Evolutionary conservation across 1,284 basidiomycete genomes (phyloP).

Genomic region (Moesziomyces parantarcticus): DNA sequence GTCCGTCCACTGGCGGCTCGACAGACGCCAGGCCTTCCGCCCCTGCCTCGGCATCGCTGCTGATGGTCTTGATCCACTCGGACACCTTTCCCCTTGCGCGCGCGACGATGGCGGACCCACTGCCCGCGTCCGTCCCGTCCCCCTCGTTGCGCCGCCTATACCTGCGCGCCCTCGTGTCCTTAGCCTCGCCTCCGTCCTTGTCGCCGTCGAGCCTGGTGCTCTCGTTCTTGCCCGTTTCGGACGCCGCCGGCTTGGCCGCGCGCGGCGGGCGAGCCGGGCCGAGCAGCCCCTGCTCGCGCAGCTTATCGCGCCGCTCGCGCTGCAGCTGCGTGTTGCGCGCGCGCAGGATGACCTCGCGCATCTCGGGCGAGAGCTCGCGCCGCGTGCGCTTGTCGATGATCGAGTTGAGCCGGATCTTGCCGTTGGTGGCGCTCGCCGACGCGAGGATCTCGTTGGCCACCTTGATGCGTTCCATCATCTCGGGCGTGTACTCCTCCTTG

Average conservation of each 20-base stretch:
- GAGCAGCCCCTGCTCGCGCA: neutral
- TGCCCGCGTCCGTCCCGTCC: slow-evolving; percentile 4
- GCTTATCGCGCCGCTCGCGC: slow-evolving; percentile 7
- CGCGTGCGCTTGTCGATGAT: slow-evolving; percentile 15
- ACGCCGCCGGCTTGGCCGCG: too few species aligned
- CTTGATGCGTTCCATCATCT: slow-evolving; percentile 19
- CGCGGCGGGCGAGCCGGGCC: too few species aligned
- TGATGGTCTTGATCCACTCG: slow-evolving; percentile 36
- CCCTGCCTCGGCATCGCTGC: slow-evolving; percentile 16
- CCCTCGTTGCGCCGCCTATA: neutral
- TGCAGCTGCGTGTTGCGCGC: slow-evolving; percentile 24
- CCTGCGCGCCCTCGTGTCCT: neutral
- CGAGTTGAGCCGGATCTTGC: slow-evolving; percentile 5
- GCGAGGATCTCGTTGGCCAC: slow-evolving; percentile 21
- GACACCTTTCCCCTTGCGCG: slow-evolving; percentile 26
- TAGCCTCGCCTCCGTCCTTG: neutral
- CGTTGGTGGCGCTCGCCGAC: neutral
- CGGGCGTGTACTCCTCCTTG: slow-evolving; percentile 15
- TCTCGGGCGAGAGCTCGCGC: slow-evolving; percentile 9
- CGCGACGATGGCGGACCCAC: slow-evolving; percentile 22
- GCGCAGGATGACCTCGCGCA: slow-evolving; percentile 9
- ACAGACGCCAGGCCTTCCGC: neutral
- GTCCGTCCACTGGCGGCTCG: too few species aligned
- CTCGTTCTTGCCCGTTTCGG: neutral
- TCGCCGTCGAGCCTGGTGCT: neutral